phyloP scores from a whole-genome alignment of 2,329 filamentous ascomycete species.

The Colletotrichum sp. region DNA sequence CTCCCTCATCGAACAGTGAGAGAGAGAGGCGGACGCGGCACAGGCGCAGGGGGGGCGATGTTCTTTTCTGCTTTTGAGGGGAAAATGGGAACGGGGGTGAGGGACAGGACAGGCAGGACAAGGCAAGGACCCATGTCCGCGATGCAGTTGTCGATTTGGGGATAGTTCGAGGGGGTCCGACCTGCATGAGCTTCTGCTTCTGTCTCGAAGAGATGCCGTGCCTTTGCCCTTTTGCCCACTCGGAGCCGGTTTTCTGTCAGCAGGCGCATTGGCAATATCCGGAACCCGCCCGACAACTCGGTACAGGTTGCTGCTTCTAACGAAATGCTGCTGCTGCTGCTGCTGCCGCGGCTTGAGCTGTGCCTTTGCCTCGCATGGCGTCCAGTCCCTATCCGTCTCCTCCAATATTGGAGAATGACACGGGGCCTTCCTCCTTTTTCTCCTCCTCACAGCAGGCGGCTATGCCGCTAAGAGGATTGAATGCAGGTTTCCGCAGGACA shows the following conservation, averaged over 20 bases:
- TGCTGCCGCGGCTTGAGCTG: background rate
- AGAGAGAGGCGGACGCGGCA: background rate
- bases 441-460: background rate
- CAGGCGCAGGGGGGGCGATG: background rate
- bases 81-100: background rate
- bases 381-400: background rate
- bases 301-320: background rate
- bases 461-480: background rate
- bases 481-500: conserved; percentile 3
- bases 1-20: background rate
- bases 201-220: background rate
- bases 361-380: background rate
- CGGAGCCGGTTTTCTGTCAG: conserved; percentile 1
- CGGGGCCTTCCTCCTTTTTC: background rate
- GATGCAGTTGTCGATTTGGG: conserved; percentile 20
- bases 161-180: background rate
- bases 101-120: background rate
- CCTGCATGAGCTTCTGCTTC: conserved; percentile 8
- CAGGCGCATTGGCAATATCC: background rate
- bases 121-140: background rate
- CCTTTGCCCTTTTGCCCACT: background rate
- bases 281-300: conserved; percentile 19
- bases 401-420: background rate
- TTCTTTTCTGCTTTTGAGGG: conserved; percentile 2
- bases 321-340: background rate